Evolutionary conservation across 768 basidiomycete genomes (phyloP).

Genomic region (Trametes punicea): DNA sequence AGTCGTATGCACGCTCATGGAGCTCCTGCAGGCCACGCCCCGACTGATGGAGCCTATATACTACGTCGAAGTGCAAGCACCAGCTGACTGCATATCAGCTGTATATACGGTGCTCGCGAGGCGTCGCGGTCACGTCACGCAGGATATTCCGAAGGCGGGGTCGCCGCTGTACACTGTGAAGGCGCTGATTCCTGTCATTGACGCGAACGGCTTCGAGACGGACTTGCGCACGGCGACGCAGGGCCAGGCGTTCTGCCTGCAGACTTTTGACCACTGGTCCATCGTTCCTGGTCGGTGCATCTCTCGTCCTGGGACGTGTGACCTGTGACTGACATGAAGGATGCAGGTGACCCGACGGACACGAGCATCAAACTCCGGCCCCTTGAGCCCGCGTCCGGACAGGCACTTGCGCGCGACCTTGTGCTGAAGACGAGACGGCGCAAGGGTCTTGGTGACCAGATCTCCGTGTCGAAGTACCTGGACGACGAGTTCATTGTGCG

Average conservation of each 20-base stretch:
- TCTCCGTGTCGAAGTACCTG: slow-evolving; percentile 94
- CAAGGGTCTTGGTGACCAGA: slow-evolving; percentile 96
- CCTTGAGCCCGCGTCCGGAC: slow-evolving; percentile 94
- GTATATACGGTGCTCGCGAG: slow-evolving; percentile 99
- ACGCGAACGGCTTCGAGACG: slow-evolving; percentile 98
- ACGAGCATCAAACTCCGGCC: slow-evolving; percentile 95
- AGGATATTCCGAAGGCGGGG: slow-evolving; percentile 96
- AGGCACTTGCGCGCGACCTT: slow-evolving; percentile 90
- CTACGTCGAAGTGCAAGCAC: slow-evolving; percentile 99
- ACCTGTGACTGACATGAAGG: slow-evolving; percentile 18
- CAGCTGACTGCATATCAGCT: slow-evolving; percentile 97
- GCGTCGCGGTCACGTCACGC: slow-evolving; percentile 97
- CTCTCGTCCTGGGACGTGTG: background rate
- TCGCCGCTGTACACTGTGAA: slow-evolving; percentile 98
- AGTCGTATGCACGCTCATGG: background rate
- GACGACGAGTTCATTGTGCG: slow-evolving; percentile 95
- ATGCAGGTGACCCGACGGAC: slow-evolving; percentile 92
- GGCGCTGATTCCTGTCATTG: slow-evolving; percentile 96
- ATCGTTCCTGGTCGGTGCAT: slow-evolving; percentile 83
- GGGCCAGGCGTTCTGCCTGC: slow-evolving; percentile 98
- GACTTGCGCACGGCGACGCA: slow-evolving; percentile 96
- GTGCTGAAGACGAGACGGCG: slow-evolving; percentile 94
- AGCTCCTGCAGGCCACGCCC: slow-evolving; percentile 71
- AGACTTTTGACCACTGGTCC: slow-evolving; percentile 98
- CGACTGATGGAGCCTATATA: slow-evolving; percentile 96